These are phyloP conservation scores for Hirschioporus abietinus DNA, from an alignment of 768 basidiomycete genomes.

Conservation along the genomic window DNA sequence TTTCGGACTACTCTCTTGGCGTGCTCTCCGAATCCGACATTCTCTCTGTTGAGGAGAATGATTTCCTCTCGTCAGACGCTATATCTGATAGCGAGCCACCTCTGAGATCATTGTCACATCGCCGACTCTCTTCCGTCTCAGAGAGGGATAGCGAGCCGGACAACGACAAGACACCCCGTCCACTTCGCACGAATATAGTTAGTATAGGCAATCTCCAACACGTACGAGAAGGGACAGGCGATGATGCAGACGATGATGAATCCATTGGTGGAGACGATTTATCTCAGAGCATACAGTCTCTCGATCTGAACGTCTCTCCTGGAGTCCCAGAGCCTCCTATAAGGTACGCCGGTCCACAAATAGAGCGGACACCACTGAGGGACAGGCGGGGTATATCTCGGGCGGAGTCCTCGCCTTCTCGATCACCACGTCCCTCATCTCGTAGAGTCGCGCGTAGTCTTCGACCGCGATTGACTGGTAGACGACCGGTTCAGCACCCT, in stretches of 20 bases:
- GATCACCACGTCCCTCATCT: constrained; percentile 1
- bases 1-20: constrained; percentile 36
- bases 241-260: constrained; percentile 4
- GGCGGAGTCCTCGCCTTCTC: neutral
- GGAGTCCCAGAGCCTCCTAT: neutral
- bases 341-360: neutral
- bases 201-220: neutral
- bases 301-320: neutral
- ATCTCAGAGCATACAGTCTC: neutral
- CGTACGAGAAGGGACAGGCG: neutral
- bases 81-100: constrained; percentile 1
- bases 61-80: neutral
- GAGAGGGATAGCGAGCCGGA: neutral
- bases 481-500: neutral
- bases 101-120: neutral
- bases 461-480: neutral
- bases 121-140: constrained; percentile 1
- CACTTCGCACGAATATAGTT: neutral
- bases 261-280: constrained; percentile 4
- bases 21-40: constrained; percentile 4
- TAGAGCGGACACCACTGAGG: neutral
- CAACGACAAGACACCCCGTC: neutral
- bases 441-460: neutral
- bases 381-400: constrained; percentile 1
- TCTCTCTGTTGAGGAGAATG: constrained; percentile 1